These are phyloP conservation scores for Magnolia sinica DNA, from an alignment of 164 flowering plant genomes.

Conservation along the genomic window DNA sequence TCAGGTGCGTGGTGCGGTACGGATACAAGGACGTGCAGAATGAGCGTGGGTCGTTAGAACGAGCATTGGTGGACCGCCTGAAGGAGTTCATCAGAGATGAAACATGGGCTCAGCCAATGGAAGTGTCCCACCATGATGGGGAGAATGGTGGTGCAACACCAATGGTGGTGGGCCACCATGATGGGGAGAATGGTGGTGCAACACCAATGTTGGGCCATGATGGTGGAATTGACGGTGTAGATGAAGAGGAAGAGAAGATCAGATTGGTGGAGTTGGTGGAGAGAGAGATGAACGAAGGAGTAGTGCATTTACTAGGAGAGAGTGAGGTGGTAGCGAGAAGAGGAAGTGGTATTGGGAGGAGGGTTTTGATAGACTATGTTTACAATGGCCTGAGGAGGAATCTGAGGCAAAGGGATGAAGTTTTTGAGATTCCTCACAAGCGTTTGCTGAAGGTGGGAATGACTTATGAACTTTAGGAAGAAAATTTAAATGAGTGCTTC, in stretches of 20 bases:
- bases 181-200: neutral
- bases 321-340: constrained; percentile 56
- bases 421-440: constrained; percentile 57
- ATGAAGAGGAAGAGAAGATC: neutral
- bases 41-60: constrained; percentile 57
- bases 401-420: constrained; percentile 48
- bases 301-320: constrained; percentile 65
- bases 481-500: neutral
- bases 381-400: constrained; percentile 57
- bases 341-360: constrained; percentile 46
- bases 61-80: constrained; percentile 41
- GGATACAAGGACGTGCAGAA: constrained; percentile 62
- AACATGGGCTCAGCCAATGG: constrained; percentile 7
- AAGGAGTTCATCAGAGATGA: constrained; percentile 55
- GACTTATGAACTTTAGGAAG: constrained; percentile 56
- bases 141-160: neutral
- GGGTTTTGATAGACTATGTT: constrained; percentile 51
- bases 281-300: constrained; percentile 35
- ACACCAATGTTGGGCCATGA: constrained; percentile 14
- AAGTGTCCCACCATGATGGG: constrained; percentile 23
- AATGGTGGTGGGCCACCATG: constrained; percentile 24
- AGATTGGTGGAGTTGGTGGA: constrained; percentile 34
- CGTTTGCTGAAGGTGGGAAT: constrained; percentile 70
- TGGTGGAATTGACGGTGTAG: neutral
- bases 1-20: constrained; percentile 67